Base-by-base conservation (phyloP, 495 filamentous ascomycete species). In the Penicillium subrubescens region DNA sequence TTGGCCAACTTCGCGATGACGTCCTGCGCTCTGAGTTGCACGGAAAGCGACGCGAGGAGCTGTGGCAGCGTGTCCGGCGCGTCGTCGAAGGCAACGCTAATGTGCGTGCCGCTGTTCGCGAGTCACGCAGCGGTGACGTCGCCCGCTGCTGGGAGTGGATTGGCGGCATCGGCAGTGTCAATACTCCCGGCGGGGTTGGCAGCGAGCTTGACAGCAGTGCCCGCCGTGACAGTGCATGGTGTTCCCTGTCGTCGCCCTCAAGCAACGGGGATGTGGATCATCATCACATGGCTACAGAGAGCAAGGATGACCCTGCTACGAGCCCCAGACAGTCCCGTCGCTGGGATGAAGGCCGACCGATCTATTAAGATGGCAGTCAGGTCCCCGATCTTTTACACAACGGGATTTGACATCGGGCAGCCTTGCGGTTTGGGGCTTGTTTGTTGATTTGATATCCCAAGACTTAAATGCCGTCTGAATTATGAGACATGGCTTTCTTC, bases 111-210 rank as follows among this genome's bases (percentile, higher is more conserved):
- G 88, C 90, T 27, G 90, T 95, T 62, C 83, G 93, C 23, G 94
- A 98, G 77, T 85, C 89, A 46, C 83, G 88, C 54, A 90, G 85
- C 65, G 95, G 95, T 19, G 95, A 99, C 73, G 86, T 97, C 57
- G 88, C 90, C 15, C 84, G 92, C 53, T 89, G 91, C 19, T 99
- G 95, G 95, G 94, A 97, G 73, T 99, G 95, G 95, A 94, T 97
- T 72, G 95, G 95, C 33, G 79, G 83, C n/a, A 77, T 80, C 51
- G 73, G 77, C 27, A 75, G 80, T 25, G 84, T 82, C 21, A 75
- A 48, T 11, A n/a, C 43, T 33, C 29, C 41, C 52, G 27, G 73
- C 12, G 75, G 77, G 35, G 77, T 77, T 61, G 59, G 71, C 21
- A 76, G 76, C 39, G 80, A 81, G 46, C 61, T 68, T 21, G 73